Conservation (phyloP, 1,139 yeast genomes). For the Tardiomyces depauwii region DNA sequence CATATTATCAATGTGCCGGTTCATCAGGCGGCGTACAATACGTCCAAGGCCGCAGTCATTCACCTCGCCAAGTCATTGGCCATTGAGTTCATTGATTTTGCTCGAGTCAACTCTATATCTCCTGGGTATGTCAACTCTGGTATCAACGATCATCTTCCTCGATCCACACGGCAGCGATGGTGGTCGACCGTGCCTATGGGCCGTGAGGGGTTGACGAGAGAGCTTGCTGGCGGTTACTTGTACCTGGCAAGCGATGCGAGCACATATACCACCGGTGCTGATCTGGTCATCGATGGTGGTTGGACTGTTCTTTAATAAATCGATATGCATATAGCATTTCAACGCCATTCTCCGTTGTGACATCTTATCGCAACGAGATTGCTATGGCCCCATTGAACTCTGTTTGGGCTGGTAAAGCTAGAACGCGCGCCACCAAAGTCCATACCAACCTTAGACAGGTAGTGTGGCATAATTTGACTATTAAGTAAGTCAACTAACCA, state of each 20-base stretch:
- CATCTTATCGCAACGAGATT: no score
- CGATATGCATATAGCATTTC: no score
- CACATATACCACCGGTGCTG: slow-evolving; percentile 75
- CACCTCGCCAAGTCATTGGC: slow-evolving; percentile 67
- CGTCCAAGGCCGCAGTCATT: slow-evolving; percentile 73
- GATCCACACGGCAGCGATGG: slow-evolving; percentile 48
- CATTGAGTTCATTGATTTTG: slow-evolving; percentile 73
- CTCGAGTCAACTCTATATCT: slow-evolving; percentile 64
- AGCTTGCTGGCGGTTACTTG: slow-evolving; percentile 77
- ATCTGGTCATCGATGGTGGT: slow-evolving; percentile 80
- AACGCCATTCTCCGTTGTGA: no score
- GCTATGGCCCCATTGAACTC: no score
- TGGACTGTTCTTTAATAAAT: slow-evolving; percentile 28
- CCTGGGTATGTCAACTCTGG: slow-evolving; percentile 73
- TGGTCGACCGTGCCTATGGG: slow-evolving; percentile 70
- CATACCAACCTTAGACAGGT: no score
- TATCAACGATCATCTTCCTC: slow-evolving; percentile 41
- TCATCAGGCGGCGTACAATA: slow-evolving; percentile 71
- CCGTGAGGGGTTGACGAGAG: slow-evolving; percentile 50
- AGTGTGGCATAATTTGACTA: no score
- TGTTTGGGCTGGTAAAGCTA: no score
- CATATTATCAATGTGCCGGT: slow-evolving; percentile 73
- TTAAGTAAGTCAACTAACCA: no score
- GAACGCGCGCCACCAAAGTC: no score
- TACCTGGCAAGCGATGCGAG: slow-evolving; percentile 84